These are phyloP conservation scores for Malus fusca DNA, from an alignment of 306 rosid species.

Conservation along the genomic window DNA sequence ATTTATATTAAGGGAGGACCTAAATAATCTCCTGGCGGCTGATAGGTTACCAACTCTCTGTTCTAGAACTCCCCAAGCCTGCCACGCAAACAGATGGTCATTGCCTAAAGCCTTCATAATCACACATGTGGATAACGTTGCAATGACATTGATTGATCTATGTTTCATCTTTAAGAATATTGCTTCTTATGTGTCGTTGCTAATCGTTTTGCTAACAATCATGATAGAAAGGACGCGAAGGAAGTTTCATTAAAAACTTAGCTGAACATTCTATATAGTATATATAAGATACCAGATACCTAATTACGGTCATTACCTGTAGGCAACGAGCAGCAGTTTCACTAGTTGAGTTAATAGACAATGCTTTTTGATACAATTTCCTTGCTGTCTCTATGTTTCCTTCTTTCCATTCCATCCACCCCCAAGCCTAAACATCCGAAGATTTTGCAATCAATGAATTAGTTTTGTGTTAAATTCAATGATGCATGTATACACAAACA, in stretches of 20 bases:
- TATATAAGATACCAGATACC: background rate
- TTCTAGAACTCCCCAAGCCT: constrained; percentile 99
- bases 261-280: background rate
- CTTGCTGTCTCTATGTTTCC: constrained; percentile 74
- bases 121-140: background rate
- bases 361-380: constrained; percentile 63
- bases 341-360: constrained; percentile 50
- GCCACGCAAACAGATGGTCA: constrained; percentile 11
- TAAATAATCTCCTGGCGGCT: constrained; percentile 74
- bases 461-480: constrained; percentile 8
- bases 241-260: background rate
- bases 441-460: constrained; percentile 11
- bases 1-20: constrained; percentile 71
- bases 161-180: background rate
- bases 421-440: constrained; percentile 81
- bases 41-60: constrained; percentile 70
- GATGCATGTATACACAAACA: background rate
- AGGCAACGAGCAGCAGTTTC: constrained; percentile 95
- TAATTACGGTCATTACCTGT: constrained; percentile 48
- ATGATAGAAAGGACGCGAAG: background rate
- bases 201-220: background rate
- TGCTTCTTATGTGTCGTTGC: background rate
- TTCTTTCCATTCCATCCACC: constrained; percentile 99
- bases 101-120: background rate
- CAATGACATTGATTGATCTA: too few relatives aligned